Percentiles rank a stretch among this genome's conserved stretches.
Conservation (phyloP, 352 stramenopile genomes). For the Blastocystis sp. region DNA sequence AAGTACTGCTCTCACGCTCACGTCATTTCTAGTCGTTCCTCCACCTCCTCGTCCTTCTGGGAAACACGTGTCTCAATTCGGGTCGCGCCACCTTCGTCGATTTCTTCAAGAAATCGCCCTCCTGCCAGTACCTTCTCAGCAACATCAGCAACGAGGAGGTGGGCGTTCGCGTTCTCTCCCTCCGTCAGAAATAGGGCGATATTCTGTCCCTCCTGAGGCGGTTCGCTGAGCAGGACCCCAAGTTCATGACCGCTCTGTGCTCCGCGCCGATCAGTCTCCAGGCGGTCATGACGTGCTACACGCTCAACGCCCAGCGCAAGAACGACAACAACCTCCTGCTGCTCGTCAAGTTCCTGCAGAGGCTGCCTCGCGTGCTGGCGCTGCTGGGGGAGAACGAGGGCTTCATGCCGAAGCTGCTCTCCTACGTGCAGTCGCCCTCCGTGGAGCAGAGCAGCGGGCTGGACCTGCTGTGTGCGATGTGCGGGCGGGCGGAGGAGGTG, state of each 20-base stretch:
- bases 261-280: not conserved
- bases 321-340: constrained; percentile 38
- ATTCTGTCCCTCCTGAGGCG: constrained; percentile 16
- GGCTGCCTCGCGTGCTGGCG: not conserved
- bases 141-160: not conserved
- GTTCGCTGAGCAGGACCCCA: not conserved
- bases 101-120: not conserved
- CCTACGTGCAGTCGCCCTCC: not conserved
- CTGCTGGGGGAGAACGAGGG: not conserved
- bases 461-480: constrained; percentile 24
- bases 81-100: not conserved
- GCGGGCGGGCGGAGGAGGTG: not conserved
- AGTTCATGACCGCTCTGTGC: not conserved
- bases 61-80: constrained; percentile 8
- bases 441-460: not conserved
- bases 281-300: constrained; percentile 1
- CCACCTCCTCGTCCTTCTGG: not conserved
- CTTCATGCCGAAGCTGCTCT: not conserved
- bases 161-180: not conserved
- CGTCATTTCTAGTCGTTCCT: not conserved
- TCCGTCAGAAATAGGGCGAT: constrained; percentile 6
- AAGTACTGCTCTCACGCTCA: not conserved
- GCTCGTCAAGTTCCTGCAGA: constrained; percentile 45
- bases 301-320: not conserved
- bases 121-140: not conserved